Percentiles rank a stretch among this genome's conserved stretches.
Evolutionary conservation across 352 stramenopile genomes (phyloP).

Genomic region (Aphanomyces cochlioides): DNA sequence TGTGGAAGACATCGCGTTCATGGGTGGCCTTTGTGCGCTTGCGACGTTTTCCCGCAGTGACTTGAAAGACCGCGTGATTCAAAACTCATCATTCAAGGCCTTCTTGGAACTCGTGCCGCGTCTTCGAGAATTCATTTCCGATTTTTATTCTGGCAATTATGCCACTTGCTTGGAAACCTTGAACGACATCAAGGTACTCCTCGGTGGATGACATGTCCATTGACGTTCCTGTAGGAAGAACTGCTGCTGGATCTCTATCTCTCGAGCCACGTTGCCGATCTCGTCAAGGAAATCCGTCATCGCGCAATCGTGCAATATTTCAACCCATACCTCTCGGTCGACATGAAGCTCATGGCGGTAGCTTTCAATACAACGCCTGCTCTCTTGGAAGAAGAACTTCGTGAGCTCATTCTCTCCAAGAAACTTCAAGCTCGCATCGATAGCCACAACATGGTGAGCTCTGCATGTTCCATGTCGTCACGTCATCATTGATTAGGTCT

Average conservation of each 20-base stretch:
- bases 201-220: not conserved
- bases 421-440: conserved; percentile 83
- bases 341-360: conserved; percentile 80
- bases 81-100: conserved; percentile 83
- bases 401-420: conserved; percentile 63
- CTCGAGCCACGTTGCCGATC: conserved; percentile 58
- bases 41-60: conserved; percentile 81
- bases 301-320: conserved; percentile 88
- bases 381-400: conserved; percentile 74
- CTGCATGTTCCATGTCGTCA: not conserved
- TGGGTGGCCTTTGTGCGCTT: conserved; percentile 80
- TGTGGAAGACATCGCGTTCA: conserved; percentile 82
- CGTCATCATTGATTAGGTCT: conserved; percentile 40
- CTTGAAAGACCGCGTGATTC: conserved; percentile 78
- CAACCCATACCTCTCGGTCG: conserved; percentile 80
- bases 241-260: conserved; percentile 80
- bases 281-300: conserved; percentile 79
- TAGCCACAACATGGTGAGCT: conserved; percentile 77
- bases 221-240: conserved; percentile 42
- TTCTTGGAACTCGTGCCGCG: conserved; percentile 84
- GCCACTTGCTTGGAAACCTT: conserved; percentile 70
- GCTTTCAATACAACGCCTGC: conserved; percentile 68
- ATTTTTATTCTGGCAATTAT: conserved; percentile 88
- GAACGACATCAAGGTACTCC: conserved; percentile 62
- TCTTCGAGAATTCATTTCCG: conserved; percentile 82